Base-by-base conservation (phyloP, 192 early-diverging fungal species). In the Entomortierella chlamydospora region DNA sequence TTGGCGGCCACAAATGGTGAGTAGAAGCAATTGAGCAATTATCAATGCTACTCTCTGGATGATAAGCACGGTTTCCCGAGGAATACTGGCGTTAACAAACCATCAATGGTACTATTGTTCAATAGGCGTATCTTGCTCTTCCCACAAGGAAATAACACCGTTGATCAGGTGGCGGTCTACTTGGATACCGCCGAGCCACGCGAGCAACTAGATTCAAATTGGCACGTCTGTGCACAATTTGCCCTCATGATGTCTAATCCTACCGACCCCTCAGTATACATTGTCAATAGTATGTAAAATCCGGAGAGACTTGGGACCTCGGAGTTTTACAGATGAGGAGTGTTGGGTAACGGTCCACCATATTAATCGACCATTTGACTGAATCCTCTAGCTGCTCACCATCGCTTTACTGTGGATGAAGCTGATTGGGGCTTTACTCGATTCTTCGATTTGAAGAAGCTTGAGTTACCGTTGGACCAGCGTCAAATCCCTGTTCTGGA, bases 381-480 rank as follows among this genome's bases (percentile, higher is more conserved):
- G 72, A n/a, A 86, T 90, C 67, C 73, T 87, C 77, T 74, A 85
- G 56, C 22, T 62, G 88, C 96, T 7, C 81, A 90, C 33, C 97
- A 99, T 83, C 87, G 98, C 56, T 98, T 95, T 72, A 90, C 79
- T 47, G 83, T 87, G 11, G 87, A 92, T 2, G 95, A 96, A 70
- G 73, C 88, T 4, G 98, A 99, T 81, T 99, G 98, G 98, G 98
- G 98, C 0, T 99, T 98, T 74, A 95, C 93, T 45, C 87, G 86
- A 11, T 92, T 96, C 69, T 79, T 89, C 25, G 85, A 91, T 26
- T 43, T 90, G 18, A 81, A 85, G n/a, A 63, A 69, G 64, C 61
- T 93, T 39, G 68, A 61, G 2, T 53, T 81, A 11, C 68, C 94
- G 11, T 57, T 95, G 22, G 92, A 95, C 64, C 72, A 93, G 1